A percentile compares a stretch with the other conserved stretches of the same genome.
Evolutionary conservation across 208 protist genomes (phyloP).

Genomic region (Acanthamoeba comandoni): DNA sequence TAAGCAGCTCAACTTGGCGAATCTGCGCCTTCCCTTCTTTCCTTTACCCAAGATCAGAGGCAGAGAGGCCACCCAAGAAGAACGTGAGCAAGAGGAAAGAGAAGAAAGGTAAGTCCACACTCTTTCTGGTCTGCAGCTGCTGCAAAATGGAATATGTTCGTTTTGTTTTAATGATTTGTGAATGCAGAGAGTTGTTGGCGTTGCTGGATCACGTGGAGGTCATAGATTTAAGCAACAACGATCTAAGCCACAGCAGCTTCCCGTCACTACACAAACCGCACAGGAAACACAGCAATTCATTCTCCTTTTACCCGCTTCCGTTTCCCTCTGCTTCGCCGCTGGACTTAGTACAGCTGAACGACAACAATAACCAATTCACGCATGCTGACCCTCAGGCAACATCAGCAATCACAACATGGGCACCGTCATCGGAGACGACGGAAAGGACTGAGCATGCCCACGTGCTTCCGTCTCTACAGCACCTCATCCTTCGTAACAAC

Average conservation of each 20-base stretch:
- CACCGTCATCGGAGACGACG: neutral
- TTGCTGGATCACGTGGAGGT: slow-evolving; percentile 38
- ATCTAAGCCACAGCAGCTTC: slow-evolving; percentile 47
- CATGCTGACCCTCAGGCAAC: no score
- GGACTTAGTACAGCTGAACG: no score
- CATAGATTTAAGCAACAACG: slow-evolving; percentile 58
- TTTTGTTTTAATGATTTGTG: neutral
- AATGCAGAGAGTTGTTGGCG: slow-evolving; percentile 36
- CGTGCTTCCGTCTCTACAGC: slow-evolving; percentile 29
- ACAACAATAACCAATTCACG: no score
- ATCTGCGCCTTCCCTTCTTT: slow-evolving; percentile 56
- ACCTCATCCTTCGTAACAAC: slow-evolving; percentile 41
- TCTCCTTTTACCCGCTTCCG: slow-evolving; percentile 50
- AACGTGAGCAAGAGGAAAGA: slow-evolving; percentile 29
- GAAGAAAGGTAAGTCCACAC: slow-evolving; percentile 25
- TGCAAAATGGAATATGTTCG: neutral
- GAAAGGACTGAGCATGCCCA: neutral
- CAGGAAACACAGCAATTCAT: slow-evolving; percentile 52
- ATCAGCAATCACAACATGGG: neutral
- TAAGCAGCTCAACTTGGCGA: slow-evolving; percentile 31
- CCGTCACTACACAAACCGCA: no score
- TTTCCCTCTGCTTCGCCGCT: no score
- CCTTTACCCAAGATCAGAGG: slow-evolving; percentile 1
- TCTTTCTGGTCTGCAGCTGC: neutral
- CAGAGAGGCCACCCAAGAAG: slow-evolving; percentile 17